Base-by-base conservation (phyloP, 2,329 filamentous ascomycete genomes). In the Gnomoniopsis sp. region DNA sequence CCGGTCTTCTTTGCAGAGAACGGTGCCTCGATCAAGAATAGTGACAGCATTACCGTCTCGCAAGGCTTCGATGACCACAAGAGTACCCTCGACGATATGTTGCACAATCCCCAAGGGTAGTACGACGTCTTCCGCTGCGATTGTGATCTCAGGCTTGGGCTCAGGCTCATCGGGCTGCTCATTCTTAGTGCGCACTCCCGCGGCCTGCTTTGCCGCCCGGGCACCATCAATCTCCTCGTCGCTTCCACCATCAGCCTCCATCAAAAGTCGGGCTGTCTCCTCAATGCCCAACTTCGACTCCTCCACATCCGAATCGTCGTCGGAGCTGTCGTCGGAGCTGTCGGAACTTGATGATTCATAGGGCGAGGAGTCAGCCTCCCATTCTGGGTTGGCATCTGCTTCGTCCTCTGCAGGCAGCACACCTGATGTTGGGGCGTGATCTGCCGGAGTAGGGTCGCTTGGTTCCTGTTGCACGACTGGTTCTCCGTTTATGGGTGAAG, bases 21-120 rank as follows among this genome's bases (percentile, higher is more conserved):
- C 83, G 0, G 93, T 96, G 33, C 90, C 91, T 6, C 83, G 82
- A 68, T 97, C 92, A 1, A 98, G 82, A 0, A 96, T 92, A 67
- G 89, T 87, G 64, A 92, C 90, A 14, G 51, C 49, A 69, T 95
- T 90, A 62, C 91, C 92, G 6, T 89, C 86, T 0, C 83, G 88
- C 54, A 86, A 87, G 34, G 89, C 93, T 69, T 88, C 89, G 71
- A 98, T 85, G 7, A 98, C 81, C 4, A 91, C 78, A 47, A 61
- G 61, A 10, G 88, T 86, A 64, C 87, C 91, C 44, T 91, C 91
- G 26, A 98, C 88, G 38, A 93, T 82, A 52, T 87, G 84, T 68
- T 95, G 85, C 11, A 97, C 82, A 8, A 77, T 74, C 21, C 95
- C 95, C 7, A 98, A 80, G 62, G 87, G 82, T 48, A 88, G 83